phyloP scores from a whole-genome alignment of 441 rosid species.

The Isatis lusitanica region DNA sequence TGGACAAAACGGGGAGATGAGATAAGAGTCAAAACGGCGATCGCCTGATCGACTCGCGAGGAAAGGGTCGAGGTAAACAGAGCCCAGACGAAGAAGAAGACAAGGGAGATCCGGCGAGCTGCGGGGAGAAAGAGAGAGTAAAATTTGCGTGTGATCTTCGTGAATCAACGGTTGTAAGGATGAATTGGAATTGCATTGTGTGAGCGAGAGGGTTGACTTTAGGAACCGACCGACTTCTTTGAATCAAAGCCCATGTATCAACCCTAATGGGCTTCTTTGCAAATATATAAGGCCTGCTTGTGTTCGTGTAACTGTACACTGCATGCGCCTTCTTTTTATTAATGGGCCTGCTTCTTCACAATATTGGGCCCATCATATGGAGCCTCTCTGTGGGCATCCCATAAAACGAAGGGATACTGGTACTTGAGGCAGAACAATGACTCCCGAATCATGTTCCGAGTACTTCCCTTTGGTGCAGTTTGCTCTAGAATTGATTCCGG shows the following conservation, averaged over 20 bases:
- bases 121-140: constrained; percentile 8
- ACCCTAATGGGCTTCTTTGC: background rate
- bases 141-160: constrained; percentile 1
- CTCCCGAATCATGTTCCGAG: too few relatives aligned
- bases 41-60: constrained; percentile 4
- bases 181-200: constrained; percentile 1
- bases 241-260: background rate
- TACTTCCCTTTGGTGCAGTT: too few relatives aligned
- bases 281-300: too few relatives aligned
- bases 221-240: constrained; percentile 4
- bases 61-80: background rate
- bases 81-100: constrained; percentile 10
- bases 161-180: constrained; percentile 25
- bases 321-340: too few relatives aligned
- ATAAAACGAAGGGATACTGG: too few relatives aligned
- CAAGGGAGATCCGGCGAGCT: constrained; percentile 34
- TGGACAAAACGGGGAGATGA: background rate
- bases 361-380: too few relatives aligned
- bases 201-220: constrained; percentile 13
- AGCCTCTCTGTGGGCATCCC: too few relatives aligned
- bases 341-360: too few relatives aligned
- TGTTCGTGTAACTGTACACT: too few relatives aligned
- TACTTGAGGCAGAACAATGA: too few relatives aligned
- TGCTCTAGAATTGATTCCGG: too few relatives aligned
- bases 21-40: constrained; percentile 2